Percentiles rank a stretch among this genome's conserved stretches.
Evolutionary conservation across 495 filamentous ascomycete genomes (phyloP).

Genomic region (Penicillium angulare): DNA sequence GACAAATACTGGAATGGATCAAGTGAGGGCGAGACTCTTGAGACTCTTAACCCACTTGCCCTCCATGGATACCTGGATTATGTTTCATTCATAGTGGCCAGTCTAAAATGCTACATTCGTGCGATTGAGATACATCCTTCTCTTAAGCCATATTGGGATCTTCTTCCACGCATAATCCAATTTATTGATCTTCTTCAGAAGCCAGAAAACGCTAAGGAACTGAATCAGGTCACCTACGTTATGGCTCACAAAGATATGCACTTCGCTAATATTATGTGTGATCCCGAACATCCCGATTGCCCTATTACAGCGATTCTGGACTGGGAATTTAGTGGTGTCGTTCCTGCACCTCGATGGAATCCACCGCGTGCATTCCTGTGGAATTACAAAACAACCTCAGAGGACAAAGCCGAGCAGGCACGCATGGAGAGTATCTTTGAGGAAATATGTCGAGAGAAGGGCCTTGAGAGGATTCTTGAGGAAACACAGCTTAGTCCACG

Average conservation of each 20-base stretch:
- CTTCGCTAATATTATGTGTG: conserved; percentile 36
- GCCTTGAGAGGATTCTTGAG: background rate
- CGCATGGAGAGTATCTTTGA: conserved; percentile 23
- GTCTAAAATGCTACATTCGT: background rate
- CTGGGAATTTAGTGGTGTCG: conserved; percentile 38
- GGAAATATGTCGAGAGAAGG: conserved; percentile 9
- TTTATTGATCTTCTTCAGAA: conserved; percentile 10
- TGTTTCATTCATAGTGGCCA: background rate
- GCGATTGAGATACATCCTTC: conserved; percentile 13
- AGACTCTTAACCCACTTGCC: conserved; percentile 17
- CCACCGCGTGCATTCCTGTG: conserved; percentile 28
- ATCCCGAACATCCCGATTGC: conserved; percentile 12
- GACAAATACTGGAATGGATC: conserved; percentile 19
- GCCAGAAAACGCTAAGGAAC: conserved; percentile 5
- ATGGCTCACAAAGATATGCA: conserved; percentile 40
- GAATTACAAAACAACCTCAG: conserved; percentile 20
- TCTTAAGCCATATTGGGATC: conserved; percentile 18
- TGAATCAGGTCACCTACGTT: conserved; percentile 21
- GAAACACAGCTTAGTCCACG: background rate
- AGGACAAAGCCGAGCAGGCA: conserved; percentile 19
- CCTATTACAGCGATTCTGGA: conserved; percentile 35
- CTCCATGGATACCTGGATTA: background rate
- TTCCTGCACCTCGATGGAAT: conserved; percentile 31
- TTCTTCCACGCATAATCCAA: conserved; percentile 20
- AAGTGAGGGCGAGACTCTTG: conserved; percentile 17